Base-by-base conservation (phyloP, 345 rosid genomes). In the Eutrema japonicum region DNA sequence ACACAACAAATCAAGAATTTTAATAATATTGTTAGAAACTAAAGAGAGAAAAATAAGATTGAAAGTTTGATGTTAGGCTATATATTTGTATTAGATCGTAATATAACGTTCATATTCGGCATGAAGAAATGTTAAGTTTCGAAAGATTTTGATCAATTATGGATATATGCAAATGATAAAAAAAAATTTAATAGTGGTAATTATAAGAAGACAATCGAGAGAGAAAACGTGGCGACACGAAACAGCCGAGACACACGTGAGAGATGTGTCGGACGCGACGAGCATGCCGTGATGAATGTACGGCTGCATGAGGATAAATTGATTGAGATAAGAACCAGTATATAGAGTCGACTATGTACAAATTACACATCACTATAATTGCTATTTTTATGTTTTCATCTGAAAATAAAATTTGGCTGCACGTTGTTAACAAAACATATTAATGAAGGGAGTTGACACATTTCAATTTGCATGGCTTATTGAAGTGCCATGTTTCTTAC, bases 401-500 rank as follows among this genome's bases (percentile, higher is more conserved):
- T 26, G 7, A 43, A 75, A 26, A 27, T 6, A 7, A 6, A 37
- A 10, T 12, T 63, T 76, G 75, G 68, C 56, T 12, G 18, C 38
- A 37, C 9, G 10, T 1, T 38, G 35, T 48, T 10, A 36, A 26
- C 38, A 68, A 49, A 22, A 0, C 30, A 75, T 43, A 51, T 11
- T 27, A n/a, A 29, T 55, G 26, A 18, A 51, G 10, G 37, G 74
- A 54, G n/a, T 64, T 40, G 79, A 70, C 79, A 76, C 66, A 62
- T 69, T 69, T 69, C 79, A 62, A 54, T 69, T 69, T 69, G 79
- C 79, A 76, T 76, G 79, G 70, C 59, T 70, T 63, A 13, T 46
- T 63, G 13, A 54, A 9, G 52, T 70, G 52, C 18, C 71, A 76
- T 70, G 71, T 55, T 71, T 65, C 72, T 18, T 18, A 18, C 18